Evolutionary conservation across 805 yeast genomes (phyloP), one percentile per base, ranked within the genome.

Genomic region (Pichia phayaonensis): DNA sequence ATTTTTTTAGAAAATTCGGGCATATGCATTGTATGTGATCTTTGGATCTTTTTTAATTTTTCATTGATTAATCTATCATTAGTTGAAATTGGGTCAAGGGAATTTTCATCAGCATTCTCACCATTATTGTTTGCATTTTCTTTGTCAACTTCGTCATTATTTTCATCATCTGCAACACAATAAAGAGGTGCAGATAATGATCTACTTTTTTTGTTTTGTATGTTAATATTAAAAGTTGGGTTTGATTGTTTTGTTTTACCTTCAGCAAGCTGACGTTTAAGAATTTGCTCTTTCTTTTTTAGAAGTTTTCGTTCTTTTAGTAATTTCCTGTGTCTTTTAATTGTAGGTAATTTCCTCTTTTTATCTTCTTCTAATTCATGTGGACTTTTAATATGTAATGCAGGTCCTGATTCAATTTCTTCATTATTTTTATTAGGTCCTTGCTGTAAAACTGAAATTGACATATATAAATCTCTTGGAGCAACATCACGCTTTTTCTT

Each of bases 391-490:
- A 90, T 84, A 8, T 84, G 80, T 36, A 89, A 66, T 1, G 92
- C 90, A 5, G 92, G 94, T 0, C 92, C 95, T 38, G 83, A 80
- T 36, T 80, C 84, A 23, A 73, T 75, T 23, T 66, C 70, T 29
- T 59, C 54, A 34, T 34, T 34, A 6, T 60, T 48, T 26, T 61
- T 59, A 40, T 64, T 62, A n/a, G 67, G 69, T 40, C 74, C 71
- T 48, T 76, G 74, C 57, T 84, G 84, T 69, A 90, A 70, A 83
- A 90, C 81, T 41, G 89, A 82, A 57, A 90, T 84, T 4, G 96
- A 89, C 71, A 84, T 74, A 63, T 74, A 84, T 81, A 90, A 83
- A 61, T 90, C 97, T 45, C 84, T 79, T 1, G 97, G 96, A 34
- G 84, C 83, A 13, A 86, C 70, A 22, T 81, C 78, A n/a, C 67